Conservation (phyloP, 2,329 filamentous ascomycete genomes). For the Talaromyces funiculosus region DNA sequence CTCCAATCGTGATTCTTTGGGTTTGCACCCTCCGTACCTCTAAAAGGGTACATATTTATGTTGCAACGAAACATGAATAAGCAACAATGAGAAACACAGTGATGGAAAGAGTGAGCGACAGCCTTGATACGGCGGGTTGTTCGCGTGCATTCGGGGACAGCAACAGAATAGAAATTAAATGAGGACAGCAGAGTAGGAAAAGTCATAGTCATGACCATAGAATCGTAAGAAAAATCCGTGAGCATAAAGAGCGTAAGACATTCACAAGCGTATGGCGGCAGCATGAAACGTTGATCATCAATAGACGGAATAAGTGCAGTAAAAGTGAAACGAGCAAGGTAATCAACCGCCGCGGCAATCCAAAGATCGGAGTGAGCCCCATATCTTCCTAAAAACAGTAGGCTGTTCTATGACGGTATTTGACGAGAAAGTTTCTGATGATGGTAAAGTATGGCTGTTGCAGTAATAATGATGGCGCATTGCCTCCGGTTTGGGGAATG, state of each 20-base stretch:
- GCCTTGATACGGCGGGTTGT: background rate
- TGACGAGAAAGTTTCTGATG: background rate
- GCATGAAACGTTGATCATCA: slow-evolving; percentile 12
- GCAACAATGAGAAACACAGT: background rate
- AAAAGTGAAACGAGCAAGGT: background rate
- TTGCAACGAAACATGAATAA: background rate
- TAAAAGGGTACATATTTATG: background rate
- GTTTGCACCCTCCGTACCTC: slow-evolving; percentile 5
- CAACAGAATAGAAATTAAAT: background rate
- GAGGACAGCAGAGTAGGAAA: background rate
- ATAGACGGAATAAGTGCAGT: background rate
- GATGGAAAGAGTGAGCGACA: background rate
- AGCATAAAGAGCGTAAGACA: slow-evolving; percentile 9
- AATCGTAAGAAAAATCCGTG: slow-evolving; percentile 3
- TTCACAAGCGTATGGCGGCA: slow-evolving; percentile 7
- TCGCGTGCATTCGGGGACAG: background rate
- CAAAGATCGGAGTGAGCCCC: slow-evolving; percentile 18
- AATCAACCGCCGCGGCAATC: slow-evolving; percentile 20
- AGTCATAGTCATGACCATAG: slow-evolving; percentile 14
- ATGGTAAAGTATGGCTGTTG: slow-evolving; percentile 17
- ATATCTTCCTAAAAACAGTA: slow-evolving; percentile 12
- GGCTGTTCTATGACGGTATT: slow-evolving; percentile 1
- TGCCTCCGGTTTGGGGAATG: slow-evolving; percentile 24
- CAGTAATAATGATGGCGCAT: slow-evolving; percentile 29
- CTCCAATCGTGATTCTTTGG: background rate